Percentiles rank a stretch among this genome's conserved stretches.
phyloP scores from a whole-genome alignment of 176 grass and related monocot species.

The Saccharum officinarum region DNA sequence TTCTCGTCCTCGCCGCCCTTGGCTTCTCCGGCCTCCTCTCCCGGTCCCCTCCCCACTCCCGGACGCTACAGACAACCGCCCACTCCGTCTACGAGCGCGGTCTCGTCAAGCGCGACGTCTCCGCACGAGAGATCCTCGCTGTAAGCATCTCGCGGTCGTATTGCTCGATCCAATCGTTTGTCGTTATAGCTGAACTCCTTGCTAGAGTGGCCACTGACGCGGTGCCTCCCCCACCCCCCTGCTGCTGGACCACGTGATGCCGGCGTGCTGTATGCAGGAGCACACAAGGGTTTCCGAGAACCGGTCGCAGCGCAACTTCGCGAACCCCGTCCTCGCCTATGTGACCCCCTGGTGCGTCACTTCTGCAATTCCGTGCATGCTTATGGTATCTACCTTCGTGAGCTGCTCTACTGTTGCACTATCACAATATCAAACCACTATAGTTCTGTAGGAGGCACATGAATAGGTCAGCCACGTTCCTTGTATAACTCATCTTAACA shows the following conservation, averaged over 20 bases:
- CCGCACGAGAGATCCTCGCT: slow-evolving; percentile 62
- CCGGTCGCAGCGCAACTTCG: slow-evolving; percentile 62
- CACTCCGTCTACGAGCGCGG: slow-evolving; percentile 71
- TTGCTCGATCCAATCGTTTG: not conserved
- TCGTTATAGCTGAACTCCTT: slow-evolving; percentile 1
- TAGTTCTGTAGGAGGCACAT: not conserved
- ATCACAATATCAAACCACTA: not conserved
- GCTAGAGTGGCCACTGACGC: slow-evolving; percentile 10
- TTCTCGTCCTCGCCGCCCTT: slow-evolving; percentile 45
- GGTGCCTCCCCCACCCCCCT: not conserved
- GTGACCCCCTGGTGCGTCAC: slow-evolving; percentile 75
- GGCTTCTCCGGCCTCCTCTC: slow-evolving; percentile 43
- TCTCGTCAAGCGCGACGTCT: slow-evolving; percentile 60
- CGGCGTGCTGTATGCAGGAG: slow-evolving; percentile 27
- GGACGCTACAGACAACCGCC: not conserved
- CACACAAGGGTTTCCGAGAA: slow-evolving; percentile 58
- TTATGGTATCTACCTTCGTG: not conserved
- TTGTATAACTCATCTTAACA: not conserved
- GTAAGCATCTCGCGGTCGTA: slow-evolving; percentile 36
- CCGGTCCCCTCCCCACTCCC: not conserved
- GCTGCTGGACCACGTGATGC: not conserved
- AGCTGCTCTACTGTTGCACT: slow-evolving; percentile 1
- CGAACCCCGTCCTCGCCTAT: slow-evolving; percentile 77
- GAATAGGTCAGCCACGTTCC: not conserved
- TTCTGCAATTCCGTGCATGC: not conserved